phyloP scores from a whole-genome alignment of 345 rosid genomes.

The Eucalyptus albens region DNA sequence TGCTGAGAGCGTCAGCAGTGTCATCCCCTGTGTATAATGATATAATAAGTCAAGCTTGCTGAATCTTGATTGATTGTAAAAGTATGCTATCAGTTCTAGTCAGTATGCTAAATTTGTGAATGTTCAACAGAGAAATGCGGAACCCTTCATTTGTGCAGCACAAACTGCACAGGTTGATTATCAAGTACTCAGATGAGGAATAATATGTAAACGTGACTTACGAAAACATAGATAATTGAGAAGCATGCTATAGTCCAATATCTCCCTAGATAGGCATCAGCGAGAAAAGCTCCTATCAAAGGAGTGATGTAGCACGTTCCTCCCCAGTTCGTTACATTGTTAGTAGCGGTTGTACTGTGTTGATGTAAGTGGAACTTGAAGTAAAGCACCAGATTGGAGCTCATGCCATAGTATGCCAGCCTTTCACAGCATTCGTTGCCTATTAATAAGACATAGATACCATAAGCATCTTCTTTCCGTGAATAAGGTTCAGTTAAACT shows the following conservation, averaged over 20 bases:
- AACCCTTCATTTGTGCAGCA: background rate
- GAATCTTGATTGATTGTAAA: background rate
- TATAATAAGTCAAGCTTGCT: background rate
- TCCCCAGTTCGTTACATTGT: conserved; percentile 48
- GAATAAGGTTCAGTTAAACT: background rate
- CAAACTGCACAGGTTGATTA: background rate
- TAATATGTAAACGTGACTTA: conserved; percentile 4
- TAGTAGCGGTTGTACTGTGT: conserved; percentile 39
- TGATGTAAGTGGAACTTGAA: conserved; percentile 37
- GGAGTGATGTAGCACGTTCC: conserved; percentile 86
- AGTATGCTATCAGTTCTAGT: background rate
- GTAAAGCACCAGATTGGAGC: conserved; percentile 63
- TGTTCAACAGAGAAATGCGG: background rate
- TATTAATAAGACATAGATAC: background rate
- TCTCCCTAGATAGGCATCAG: conserved; percentile 81
- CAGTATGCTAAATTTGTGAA: background rate
- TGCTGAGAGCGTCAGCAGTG: conserved; percentile 22
- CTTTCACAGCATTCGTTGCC: conserved; percentile 59
- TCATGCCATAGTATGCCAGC: conserved; percentile 78
- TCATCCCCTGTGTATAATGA: conserved; percentile 14
- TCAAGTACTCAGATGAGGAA: background rate
- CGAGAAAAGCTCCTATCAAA: conserved; percentile 75
- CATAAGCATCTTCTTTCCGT: background rate
- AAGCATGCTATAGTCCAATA: conserved; percentile 75
- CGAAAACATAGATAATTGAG: conserved; percentile 48